A percentile compares a stretch with the other conserved stretches of the same genome.
These are phyloP conservation scores for Erythrobasidium yunnanense DNA, from an alignment of 768 basidiomycete species.

Conservation along the genomic window DNA sequence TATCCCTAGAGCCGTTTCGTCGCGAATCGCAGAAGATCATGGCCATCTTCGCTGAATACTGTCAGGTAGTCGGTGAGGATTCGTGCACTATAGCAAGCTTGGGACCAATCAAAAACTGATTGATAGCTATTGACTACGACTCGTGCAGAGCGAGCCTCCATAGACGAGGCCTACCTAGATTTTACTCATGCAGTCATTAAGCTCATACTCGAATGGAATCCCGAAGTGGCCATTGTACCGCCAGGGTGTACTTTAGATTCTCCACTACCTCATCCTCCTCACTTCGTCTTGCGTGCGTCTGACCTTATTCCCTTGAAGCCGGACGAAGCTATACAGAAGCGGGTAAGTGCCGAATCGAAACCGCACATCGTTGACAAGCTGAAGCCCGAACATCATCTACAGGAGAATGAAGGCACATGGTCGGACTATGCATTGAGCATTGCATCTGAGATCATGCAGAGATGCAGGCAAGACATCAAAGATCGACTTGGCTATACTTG, in stretches of 20 bases:
- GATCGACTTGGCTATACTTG: conserved; percentile 68
- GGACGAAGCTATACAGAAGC: no score
- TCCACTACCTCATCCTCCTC: neutral
- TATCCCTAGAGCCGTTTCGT: conserved; percentile 83
- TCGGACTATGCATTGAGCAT: conserved; percentile 82
- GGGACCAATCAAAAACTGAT: neutral
- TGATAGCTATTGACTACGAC: no score
- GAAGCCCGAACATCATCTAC: no score
- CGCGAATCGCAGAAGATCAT: conserved; percentile 80
- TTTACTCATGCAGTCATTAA: conserved; percentile 69
- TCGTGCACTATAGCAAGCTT: neutral
- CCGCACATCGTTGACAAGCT: no score
- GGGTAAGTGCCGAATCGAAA: no score
- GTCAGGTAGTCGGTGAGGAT: conserved; percentile 41
- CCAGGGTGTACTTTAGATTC: conserved; percentile 33
- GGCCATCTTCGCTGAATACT: conserved; percentile 61
- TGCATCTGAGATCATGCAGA: conserved; percentile 70
- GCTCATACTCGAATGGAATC: conserved; percentile 59
- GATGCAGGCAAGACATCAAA: conserved; percentile 57
- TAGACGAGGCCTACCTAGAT: conserved; percentile 93
- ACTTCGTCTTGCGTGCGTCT: neutral
- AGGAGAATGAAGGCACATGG: no score
- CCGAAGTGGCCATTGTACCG: conserved; percentile 60
- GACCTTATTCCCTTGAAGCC: neutral
- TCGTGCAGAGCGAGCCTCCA: conserved; percentile 79